Evolutionary conservation across 306 rosid species (phyloP), one percentile per base, ranked within the genome.

Genomic region (Nissolia schottii): DNA sequence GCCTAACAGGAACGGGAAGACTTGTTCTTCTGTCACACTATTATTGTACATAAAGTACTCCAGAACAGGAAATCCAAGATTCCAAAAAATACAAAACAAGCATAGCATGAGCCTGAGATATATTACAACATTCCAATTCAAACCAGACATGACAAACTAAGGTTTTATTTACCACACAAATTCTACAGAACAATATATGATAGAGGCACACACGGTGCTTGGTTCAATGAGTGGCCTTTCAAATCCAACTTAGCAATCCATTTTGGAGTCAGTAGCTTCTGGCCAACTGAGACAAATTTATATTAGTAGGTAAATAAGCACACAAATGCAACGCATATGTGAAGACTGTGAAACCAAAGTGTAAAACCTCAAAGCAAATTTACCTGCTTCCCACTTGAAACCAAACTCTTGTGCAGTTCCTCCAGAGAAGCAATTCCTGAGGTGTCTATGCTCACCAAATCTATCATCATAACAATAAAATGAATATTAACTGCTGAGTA

Each of bases 401-500:
- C 70, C 86, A 90, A 77, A 67, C 53, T 74, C 75, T 57, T 68
- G 0, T 79, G 83, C 64, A 90, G 49, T 22, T 90, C 88, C 68
- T 77, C 85, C 0, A 87, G 81, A 37, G 85, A 73, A 70, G 87
- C 83, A 74, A 90, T 82, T 71, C 89, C 89, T 6, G 96, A 78
- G 18, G 93, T 87, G 76, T 90, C 91, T 10, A 87, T 79, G 72
- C 80, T 85, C 75, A 84, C 81, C 74, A 87, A 79, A 82, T 79
- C 91, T 87, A 71, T 49, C 34, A 37, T 53, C 11, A 56, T 27
- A 8, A 74, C 3, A 74, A 49, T 22, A 35, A 22, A 58, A 50
- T 62, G 56, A 46, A 76, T n/a, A 37, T 63, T 2, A 32, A 53
- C 7, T n/a, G 23, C 23, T 48, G 6, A 48, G 8, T 55, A 12